Conservation (phyloP, 441 rosid genomes). For the Biscutella laevigata region DNA sequence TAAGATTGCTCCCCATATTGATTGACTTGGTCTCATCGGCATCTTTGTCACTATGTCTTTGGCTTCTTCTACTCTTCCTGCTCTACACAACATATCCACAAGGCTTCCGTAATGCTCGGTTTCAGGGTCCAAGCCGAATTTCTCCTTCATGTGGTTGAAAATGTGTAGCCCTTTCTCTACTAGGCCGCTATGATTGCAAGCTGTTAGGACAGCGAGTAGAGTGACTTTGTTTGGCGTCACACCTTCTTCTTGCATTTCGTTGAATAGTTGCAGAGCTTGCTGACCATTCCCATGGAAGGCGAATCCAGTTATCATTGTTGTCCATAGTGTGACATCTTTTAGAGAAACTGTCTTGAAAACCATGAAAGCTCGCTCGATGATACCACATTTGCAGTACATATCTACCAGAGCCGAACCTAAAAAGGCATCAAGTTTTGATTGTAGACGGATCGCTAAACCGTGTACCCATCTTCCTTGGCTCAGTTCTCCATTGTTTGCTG, state of each 20-base stretch:
- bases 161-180: constrained; percentile 37
- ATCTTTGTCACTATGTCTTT: constrained; percentile 31
- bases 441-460: constrained; percentile 31
- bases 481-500: constrained; percentile 33
- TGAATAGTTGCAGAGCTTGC: constrained; percentile 40
- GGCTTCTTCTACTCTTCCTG: constrained; percentile 44
- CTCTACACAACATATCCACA: constrained; percentile 50
- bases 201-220: constrained; percentile 40
- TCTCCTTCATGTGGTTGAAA: constrained; percentile 34
- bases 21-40: constrained; percentile 39
- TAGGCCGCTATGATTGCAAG: constrained; percentile 49
- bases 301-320: constrained; percentile 49
- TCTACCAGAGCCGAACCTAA: constrained; percentile 44
- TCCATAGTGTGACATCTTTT: constrained; percentile 45
- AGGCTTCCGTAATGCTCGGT: constrained; percentile 50
- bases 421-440: constrained; percentile 29
- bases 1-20: constrained; percentile 50
- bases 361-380: constrained; percentile 31
- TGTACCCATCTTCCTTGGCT: constrained; percentile 40
- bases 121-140: constrained; percentile 36
- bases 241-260: constrained; percentile 33
- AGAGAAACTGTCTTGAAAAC: constrained; percentile 28
- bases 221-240: constrained; percentile 40
- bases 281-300: constrained; percentile 46
- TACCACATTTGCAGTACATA: constrained; percentile 59